Conservation (phyloP, 2,329 filamentous ascomycete species). For the Pezicula radicicola region DNA sequence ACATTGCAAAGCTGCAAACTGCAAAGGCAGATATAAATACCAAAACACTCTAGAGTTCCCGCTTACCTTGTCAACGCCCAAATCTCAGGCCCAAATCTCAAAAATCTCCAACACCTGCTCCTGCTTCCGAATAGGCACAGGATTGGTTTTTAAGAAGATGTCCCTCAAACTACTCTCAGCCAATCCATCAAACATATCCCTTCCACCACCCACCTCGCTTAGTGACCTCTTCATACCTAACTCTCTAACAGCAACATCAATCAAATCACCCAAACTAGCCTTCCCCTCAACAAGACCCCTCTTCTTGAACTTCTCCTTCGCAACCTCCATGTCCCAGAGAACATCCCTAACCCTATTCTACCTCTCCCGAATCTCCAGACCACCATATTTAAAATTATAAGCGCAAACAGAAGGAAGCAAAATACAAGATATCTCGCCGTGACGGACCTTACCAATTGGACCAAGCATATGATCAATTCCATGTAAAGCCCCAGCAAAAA, state of each 20-base stretch:
- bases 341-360: constrained; percentile 27
- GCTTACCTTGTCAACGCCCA: no score
- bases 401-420: constrained; percentile 51
- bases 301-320: constrained; percentile 10
- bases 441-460: no score
- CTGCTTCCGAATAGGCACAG: constrained; percentile 40
- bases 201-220: constrained; percentile 42
- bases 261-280: background rate
- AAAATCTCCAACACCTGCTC: no score
- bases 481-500: no score
- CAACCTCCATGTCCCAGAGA: constrained; percentile 48
- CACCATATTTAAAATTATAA: constrained; percentile 38
- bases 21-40: no score
- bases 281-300: no score
- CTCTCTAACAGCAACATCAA: constrained; percentile 37
- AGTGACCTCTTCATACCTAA: constrained; percentile 50
- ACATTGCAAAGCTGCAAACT: no score
- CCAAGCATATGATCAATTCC: no score
- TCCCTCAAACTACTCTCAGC: constrained; percentile 45
- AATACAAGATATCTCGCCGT: constrained; percentile 32
- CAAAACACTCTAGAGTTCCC: no score
- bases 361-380: constrained; percentile 13
- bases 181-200: constrained; percentile 43
- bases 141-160: constrained; percentile 44
- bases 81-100: no score